Base-by-base conservation (phyloP, 768 basidiomycete genomes). In the Agrocybe pediades region DNA sequence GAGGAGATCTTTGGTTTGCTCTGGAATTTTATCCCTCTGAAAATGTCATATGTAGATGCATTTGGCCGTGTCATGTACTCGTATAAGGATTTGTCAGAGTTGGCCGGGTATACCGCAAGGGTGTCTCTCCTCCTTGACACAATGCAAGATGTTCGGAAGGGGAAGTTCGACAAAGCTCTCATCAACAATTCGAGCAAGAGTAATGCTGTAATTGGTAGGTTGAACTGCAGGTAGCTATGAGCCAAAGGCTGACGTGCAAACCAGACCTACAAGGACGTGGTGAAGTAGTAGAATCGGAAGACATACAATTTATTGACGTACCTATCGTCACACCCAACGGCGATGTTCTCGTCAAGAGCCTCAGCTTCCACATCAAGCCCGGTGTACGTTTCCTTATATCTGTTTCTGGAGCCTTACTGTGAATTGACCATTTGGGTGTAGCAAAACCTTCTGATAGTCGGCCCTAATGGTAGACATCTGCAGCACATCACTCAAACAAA, bases 281-380 rank as follows among this genome's bases (percentile, higher is more conserved):
- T 1, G 73, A 86, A 63, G 76, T 96, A 24, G 77, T 92, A 27
- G 86, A 90, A 59, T 88, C 91, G 0, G 90, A 95, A 30, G 91
- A 95, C 55, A 97, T 99, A 63, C 79, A 85, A 29, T 97, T 99
- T 59, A 90, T 95, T 60, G 80, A 87, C 53, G 96, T 99, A 1
- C 96, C 96, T 0, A 94, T 99, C 54, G 87, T 98, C 23, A 95
- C 94, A 9, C 96, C 96, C 1, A 98, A 97, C 58, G 95, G 95
- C 6, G 96, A 98, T 62, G 81, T 98, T 15, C 79, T 99, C 3
- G 81, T 99, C 48, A 83, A 81, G 68, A 86, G 78, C 58, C 71
- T 98, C 65, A 92, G 88, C 61, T 98, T 98, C 76, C 83, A 84
- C 59, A 89, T 98, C 49, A 89, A 91, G 68, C 90, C 83, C 48